Conservation (phyloP, 1,284 basidiomycete species). For the Anthracocystis setariae region DNA sequence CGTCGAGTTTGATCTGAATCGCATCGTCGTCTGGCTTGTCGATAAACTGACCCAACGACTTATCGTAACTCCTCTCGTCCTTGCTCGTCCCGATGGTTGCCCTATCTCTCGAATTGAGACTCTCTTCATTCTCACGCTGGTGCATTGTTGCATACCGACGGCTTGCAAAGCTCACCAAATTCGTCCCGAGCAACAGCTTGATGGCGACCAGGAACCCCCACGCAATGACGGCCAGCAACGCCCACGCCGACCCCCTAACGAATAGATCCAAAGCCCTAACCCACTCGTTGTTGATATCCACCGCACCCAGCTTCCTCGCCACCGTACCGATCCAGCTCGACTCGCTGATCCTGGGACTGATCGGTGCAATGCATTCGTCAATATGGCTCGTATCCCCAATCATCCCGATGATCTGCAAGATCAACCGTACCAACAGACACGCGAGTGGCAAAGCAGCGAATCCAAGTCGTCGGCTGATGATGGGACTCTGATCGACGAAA, state of each 20-base stretch:
- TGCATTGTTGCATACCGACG: constrained; percentile 58
- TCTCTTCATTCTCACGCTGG: constrained; percentile 60
- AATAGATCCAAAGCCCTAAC: constrained; percentile 36
- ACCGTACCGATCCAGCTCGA: constrained; percentile 42
- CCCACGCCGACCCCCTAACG: constrained; percentile 45
- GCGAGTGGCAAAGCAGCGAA: constrained; percentile 92
- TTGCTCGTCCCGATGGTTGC: constrained; percentile 62
- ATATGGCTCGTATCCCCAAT: constrained; percentile 70
- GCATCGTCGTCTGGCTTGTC: constrained; percentile 61
- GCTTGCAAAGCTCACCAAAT: constrained; percentile 60
- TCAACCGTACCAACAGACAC: constrained; percentile 87
- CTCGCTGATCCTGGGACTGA: constrained; percentile 16
- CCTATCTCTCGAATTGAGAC: constrained; percentile 57
- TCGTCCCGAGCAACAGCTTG: constrained; percentile 64
- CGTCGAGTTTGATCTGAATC: constrained; percentile 50
- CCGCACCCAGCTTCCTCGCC: constrained; percentile 30
- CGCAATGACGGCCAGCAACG: constrained; percentile 43
- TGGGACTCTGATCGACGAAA: constrained; percentile 93
- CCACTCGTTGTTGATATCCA: constrained; percentile 42
- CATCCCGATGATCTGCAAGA: constrained; percentile 78
- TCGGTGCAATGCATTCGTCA: constrained; percentile 66
- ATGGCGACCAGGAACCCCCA: constrained; percentile 61
- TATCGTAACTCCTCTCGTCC: constrained; percentile 55
- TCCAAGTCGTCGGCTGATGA: constrained; percentile 90
- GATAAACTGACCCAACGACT: constrained; percentile 46